These are phyloP conservation scores for Arthrobotrys entomopaga DNA, from an alignment of 2,329 filamentous ascomycete species.

Conservation along the genomic window DNA sequence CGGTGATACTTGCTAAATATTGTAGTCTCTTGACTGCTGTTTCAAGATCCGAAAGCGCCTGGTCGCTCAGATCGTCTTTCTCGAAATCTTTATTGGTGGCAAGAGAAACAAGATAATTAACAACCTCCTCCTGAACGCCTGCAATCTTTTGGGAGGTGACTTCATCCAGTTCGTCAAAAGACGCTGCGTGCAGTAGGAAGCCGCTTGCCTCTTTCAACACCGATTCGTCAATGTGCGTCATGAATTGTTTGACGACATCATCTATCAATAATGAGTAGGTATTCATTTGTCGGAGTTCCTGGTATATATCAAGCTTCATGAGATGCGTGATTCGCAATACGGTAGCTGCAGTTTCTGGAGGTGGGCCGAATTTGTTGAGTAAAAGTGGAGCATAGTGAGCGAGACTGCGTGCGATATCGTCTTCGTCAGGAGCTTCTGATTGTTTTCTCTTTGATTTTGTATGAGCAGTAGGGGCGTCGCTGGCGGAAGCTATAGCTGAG, in stretches of 20 bases:
- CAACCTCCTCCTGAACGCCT: constrained; percentile 84
- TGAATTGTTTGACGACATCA: constrained; percentile 93
- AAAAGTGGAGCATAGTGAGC: constrained; percentile 83
- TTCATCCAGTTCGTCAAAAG: constrained; percentile 88
- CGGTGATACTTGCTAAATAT: constrained; percentile 80
- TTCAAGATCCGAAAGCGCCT: constrained; percentile 74
- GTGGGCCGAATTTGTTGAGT: constrained; percentile 91
- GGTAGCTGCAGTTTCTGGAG: constrained; percentile 83
- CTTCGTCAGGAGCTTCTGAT: constrained; percentile 54
- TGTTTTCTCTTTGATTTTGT: constrained; percentile 46
- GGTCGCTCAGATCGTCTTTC: constrained; percentile 74
- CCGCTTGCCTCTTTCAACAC: constrained; percentile 85
- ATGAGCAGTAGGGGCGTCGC: constrained; percentile 39
- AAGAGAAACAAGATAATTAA: constrained; percentile 77
- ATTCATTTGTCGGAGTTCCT: constrained; percentile 84
- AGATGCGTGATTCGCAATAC: constrained; percentile 87
- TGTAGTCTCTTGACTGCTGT: constrained; percentile 81
- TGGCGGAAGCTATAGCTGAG: constrained; percentile 28
- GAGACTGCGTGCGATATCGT: constrained; percentile 64
- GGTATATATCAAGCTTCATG: constrained; percentile 86
- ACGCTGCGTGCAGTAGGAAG: constrained; percentile 83
- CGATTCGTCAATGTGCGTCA: constrained; percentile 85
- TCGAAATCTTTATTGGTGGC: constrained; percentile 77
- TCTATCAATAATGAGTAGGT: constrained; percentile 84
- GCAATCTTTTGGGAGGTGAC: constrained; percentile 82